Evolutionary conservation across 23 red algal genomes (phyloP).

Genomic region (Gracilaria caudata): DNA sequence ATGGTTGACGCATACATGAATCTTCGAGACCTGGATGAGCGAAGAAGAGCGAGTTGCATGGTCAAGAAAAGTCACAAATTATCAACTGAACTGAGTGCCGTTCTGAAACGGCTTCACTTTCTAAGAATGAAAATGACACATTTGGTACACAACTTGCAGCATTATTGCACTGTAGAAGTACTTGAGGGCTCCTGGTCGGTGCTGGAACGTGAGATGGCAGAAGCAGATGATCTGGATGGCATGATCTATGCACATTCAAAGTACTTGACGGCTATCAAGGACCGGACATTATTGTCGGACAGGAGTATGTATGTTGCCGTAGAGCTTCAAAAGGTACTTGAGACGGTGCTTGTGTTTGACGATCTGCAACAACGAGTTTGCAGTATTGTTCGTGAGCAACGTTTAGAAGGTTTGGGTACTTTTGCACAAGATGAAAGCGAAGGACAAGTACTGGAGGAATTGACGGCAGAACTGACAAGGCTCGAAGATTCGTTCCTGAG

Average conservation of each 20-base stretch:
- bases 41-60: conserved; percentile 15
- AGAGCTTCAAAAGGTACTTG: conserved; percentile 50
- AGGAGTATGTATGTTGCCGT: conserved; percentile 67
- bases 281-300: conserved; percentile 70
- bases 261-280: conserved; percentile 78
- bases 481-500: conserved; percentile 59
- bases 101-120: conserved; percentile 72
- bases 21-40: conserved; percentile 33
- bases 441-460: background rate
- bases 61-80: background rate
- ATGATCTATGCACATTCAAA: conserved; percentile 73
- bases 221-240: conserved; percentile 73
- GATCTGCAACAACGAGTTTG: conserved; percentile 36
- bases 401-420: background rate
- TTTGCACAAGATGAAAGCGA: background rate
- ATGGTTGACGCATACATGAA: conserved; percentile 52
- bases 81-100: conserved; percentile 2
- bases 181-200: conserved; percentile 80
- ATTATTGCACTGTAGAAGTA: conserved; percentile 90
- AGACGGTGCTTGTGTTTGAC: conserved; percentile 43
- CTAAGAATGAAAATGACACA: conserved; percentile 89
- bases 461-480: conserved; percentile 37
- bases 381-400: conserved; percentile 2
- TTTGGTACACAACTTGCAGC: conserved; percentile 84
- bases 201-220: conserved; percentile 50